phyloP scores from a whole-genome alignment of 768 basidiomycete genomes.

The Tricholoma sp. region DNA sequence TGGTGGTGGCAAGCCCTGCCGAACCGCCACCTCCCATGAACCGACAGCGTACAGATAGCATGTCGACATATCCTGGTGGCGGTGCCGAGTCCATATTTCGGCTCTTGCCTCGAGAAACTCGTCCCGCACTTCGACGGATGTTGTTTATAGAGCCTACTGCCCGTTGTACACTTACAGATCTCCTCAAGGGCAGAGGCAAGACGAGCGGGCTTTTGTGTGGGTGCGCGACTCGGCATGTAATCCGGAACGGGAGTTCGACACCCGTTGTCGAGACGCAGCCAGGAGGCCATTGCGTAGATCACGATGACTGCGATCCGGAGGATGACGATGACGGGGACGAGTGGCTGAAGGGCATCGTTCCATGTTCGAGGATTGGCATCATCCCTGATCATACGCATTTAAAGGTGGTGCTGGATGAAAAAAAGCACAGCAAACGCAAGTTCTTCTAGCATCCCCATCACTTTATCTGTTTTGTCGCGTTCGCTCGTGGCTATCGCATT shows the following conservation, averaged over 20 bases:
- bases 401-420: slow-evolving; percentile 72
- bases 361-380: slow-evolving; percentile 53
- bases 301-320: slow-evolving; percentile 58
- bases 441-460: slow-evolving; percentile 50
- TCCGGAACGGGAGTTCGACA: not conserved
- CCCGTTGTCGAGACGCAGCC: slow-evolving; percentile 30
- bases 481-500: slow-evolving; percentile 2
- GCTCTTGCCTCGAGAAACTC: slow-evolving; percentile 87
- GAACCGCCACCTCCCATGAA: slow-evolving; percentile 3
- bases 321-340: slow-evolving; percentile 81
- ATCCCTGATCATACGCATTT: slow-evolving; percentile 61
- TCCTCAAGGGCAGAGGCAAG: slow-evolving; percentile 79
- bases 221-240: slow-evolving; percentile 39
- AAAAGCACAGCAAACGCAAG: slow-evolving; percentile 62
- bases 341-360: slow-evolving; percentile 74
- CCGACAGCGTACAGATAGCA: slow-evolving; percentile 41
- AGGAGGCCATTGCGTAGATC: slow-evolving; percentile 52
- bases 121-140: slow-evolving; percentile 90
- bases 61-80: slow-evolving; percentile 64
- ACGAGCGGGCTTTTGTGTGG: slow-evolving; percentile 75
- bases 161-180: slow-evolving; percentile 88
- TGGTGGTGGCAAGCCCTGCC: slow-evolving; percentile 9
- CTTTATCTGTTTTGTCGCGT: not conserved
- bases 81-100: slow-evolving; percentile 96
- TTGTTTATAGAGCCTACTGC: slow-evolving; percentile 83